A percentile compares a stretch with the other conserved stretches of the same genome.
phyloP scores from a whole-genome alignment of 495 filamentous ascomycete genomes.

The Margaritispora aquatica region DNA sequence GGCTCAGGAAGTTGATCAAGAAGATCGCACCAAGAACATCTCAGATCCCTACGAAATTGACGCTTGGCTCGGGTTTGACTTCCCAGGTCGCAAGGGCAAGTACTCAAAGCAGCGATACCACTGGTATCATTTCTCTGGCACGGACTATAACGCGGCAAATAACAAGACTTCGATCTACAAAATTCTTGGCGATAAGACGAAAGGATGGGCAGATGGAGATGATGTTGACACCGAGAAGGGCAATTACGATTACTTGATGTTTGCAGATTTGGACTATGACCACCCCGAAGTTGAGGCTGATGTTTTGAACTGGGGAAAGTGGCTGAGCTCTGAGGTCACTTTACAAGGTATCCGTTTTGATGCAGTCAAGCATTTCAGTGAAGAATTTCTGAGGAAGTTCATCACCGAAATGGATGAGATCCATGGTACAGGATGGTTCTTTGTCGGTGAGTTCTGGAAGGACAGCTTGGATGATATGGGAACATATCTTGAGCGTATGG shows the following conservation, averaged over 20 bases:
- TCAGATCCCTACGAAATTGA: slow-evolving; percentile 56
- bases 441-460: slow-evolving; percentile 73
- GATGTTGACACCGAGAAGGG: slow-evolving; percentile 62
- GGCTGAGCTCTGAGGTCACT: slow-evolving; percentile 52
- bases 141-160: slow-evolving; percentile 58
- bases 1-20: slow-evolving; percentile 55
- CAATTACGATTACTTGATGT: slow-evolving; percentile 70
- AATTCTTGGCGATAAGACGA: slow-evolving; percentile 51
- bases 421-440: slow-evolving; percentile 49
- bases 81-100: slow-evolving; percentile 49
- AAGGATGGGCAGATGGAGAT: slow-evolving; percentile 50
- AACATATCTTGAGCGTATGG: slow-evolving; percentile 53
- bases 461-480: slow-evolving; percentile 47
- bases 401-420: slow-evolving; percentile 44
- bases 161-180: slow-evolving; percentile 60
- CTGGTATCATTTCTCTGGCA: slow-evolving; percentile 66
- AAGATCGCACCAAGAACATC: slow-evolving; percentile 51
- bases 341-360: slow-evolving; percentile 68
- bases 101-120: slow-evolving; percentile 60
- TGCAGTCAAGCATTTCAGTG: slow-evolving; percentile 66
- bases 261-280: slow-evolving; percentile 59
- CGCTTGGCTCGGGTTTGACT: slow-evolving; percentile 64
- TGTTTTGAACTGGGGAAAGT: slow-evolving; percentile 59
- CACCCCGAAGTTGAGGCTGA: slow-evolving; percentile 60
- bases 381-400: slow-evolving; percentile 56